Conservation (phyloP, 192 early-diverging fungal genomes). For the Entomortierella parvispora region DNA sequence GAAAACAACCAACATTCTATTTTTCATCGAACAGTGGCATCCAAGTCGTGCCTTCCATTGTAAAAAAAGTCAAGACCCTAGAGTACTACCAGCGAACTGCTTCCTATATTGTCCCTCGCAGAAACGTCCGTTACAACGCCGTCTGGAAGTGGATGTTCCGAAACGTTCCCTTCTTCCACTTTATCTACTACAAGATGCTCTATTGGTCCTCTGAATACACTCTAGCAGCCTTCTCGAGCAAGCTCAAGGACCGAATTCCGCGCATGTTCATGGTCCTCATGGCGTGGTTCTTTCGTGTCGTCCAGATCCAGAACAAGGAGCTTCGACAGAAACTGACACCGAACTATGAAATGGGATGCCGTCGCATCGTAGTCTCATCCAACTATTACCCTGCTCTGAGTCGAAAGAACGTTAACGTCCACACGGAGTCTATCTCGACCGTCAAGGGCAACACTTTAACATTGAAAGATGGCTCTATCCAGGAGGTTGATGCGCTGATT, state of each 20-base stretch:
- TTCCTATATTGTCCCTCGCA: conserved; percentile 35
- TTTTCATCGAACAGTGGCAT: conserved; percentile 48
- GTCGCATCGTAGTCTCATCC: conserved; percentile 19
- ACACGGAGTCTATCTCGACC: conserved; percentile 11
- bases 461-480: conserved; percentile 14
- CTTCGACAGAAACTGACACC: conserved; percentile 42
- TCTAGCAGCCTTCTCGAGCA: neutral
- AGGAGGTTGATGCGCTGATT: conserved; percentile 53
- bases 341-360: conserved; percentile 46
- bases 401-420: conserved; percentile 6
- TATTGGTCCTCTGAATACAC: neutral
- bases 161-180: conserved; percentile 37
- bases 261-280: neutral
- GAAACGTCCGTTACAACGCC: conserved; percentile 14
- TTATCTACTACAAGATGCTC: conserved; percentile 1
- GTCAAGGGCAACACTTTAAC: conserved; percentile 20
- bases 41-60: conserved; percentile 54
- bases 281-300: conserved; percentile 2
- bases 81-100: conserved; percentile 55
- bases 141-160: conserved; percentile 30
- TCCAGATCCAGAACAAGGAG: conserved; percentile 2
- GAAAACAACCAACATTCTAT: too few species aligned
- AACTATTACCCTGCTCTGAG: conserved; percentile 31
- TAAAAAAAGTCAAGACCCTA: conserved; percentile 30
- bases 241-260: neutral